Percentiles rank a stretch among this genome's conserved stretches.
These are phyloP conservation scores for Somion occarium DNA, from an alignment of 1,284 basidiomycete species.

Conservation along the genomic window DNA sequence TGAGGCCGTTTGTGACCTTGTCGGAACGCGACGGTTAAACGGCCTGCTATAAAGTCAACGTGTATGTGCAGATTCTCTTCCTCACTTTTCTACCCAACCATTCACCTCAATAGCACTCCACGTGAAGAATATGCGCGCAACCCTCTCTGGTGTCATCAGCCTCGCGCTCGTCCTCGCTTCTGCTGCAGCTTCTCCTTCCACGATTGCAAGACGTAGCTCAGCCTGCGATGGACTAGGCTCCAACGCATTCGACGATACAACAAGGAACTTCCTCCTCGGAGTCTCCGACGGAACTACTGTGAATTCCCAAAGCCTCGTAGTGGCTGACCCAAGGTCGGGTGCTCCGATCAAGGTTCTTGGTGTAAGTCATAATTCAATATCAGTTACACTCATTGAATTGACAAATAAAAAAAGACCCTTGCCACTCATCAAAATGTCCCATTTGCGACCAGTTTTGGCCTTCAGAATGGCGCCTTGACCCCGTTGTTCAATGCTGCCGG, in stretches of 20 bases:
- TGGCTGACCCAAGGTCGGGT: neutral
- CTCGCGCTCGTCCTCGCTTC: too few species aligned
- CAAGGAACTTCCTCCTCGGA: neutral
- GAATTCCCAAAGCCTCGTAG: neutral
- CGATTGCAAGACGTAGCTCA: neutral
- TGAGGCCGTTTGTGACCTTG: too few species aligned
- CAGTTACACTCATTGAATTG: too few species aligned
- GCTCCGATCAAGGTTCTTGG: neutral
- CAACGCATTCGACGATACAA: neutral
- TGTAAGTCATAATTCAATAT: neutral
- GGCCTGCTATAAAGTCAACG: too few species aligned
- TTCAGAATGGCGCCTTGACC: neutral
- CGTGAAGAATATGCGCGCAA: too few species aligned
- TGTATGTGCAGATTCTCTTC: too few species aligned
- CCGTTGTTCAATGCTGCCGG: neutral
- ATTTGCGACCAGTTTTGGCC: neutral
- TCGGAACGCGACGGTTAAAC: too few species aligned
- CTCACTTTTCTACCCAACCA: too few species aligned
- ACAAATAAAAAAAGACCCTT: neutral
- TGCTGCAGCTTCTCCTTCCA: neutral
- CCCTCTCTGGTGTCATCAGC: too few species aligned
- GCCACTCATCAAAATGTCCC: neutral
- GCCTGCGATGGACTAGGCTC: neutral
- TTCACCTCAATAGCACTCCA: too few species aligned
- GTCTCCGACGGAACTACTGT: neutral